Percentiles rank a stretch among this genome's conserved stretches.
Conservation (phyloP, 371 early-diverging fungal species). For the Apophysomyces elegans region DNA sequence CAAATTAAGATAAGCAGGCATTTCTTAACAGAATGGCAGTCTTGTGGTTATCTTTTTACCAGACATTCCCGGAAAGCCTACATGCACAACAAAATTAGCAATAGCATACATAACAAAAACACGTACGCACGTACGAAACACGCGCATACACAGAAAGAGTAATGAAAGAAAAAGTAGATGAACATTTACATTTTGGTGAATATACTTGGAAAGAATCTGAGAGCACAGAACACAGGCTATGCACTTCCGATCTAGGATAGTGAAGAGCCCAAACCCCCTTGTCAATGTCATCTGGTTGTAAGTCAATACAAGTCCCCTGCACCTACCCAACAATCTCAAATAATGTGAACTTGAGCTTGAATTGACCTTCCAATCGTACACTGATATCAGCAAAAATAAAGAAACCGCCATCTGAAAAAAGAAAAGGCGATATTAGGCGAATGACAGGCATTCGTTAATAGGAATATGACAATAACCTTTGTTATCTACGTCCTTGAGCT, state of each 20-base stretch:
- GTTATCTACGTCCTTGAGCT: slow-evolving; percentile 47
- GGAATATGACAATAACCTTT: slow-evolving; percentile 28
- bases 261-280: background rate
- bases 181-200: slow-evolving; percentile 72
- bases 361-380: slow-evolving; percentile 88
- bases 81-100: background rate
- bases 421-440: background rate
- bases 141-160: too few species aligned
- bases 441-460: background rate
- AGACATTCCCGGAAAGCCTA: slow-evolving; percentile 85
- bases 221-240: slow-evolving; percentile 31
- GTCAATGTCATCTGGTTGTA: too few species aligned
- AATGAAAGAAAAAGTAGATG: background rate
- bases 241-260: slow-evolving; percentile 31
- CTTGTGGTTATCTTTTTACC: slow-evolving; percentile 41
- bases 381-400: slow-evolving; percentile 96
- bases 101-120: background rate
- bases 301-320: background rate
- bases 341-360: slow-evolving; percentile 86
- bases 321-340: slow-evolving; percentile 81
- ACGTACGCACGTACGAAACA: too few species aligned
- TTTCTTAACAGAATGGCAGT: background rate
- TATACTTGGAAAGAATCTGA: slow-evolving; percentile 78
- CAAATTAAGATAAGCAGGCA: background rate
- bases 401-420: slow-evolving; percentile 79